Percentiles rank a stretch among this genome's conserved stretches.
phyloP scores from a whole-genome alignment of 352 stramenopile species.

The Phytophthora capsici region DNA sequence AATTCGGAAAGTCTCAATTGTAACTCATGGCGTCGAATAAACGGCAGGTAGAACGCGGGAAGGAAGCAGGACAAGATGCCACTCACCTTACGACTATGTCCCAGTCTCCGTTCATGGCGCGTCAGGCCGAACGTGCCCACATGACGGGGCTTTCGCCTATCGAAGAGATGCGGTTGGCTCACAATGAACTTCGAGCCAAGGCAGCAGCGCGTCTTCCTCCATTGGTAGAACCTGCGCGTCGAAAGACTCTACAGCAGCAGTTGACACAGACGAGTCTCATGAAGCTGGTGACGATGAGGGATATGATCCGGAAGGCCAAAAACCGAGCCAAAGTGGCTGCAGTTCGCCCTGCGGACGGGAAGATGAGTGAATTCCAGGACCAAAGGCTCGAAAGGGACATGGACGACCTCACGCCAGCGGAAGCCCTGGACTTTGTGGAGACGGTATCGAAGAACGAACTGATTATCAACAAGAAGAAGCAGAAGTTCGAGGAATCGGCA shows the following conservation, averaged over 20 bases:
- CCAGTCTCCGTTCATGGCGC: conserved; percentile 77
- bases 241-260: conserved; percentile 26
- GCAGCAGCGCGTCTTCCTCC: conserved; percentile 56
- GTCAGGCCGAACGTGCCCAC: conserved; percentile 72
- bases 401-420: conserved; percentile 80
- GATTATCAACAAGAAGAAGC: conserved; percentile 89
- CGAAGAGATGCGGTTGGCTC: conserved; percentile 83
- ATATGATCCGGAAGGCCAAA: conserved; percentile 67
- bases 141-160: conserved; percentile 83
- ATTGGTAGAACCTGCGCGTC: conserved; percentile 3
- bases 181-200: conserved; percentile 82
- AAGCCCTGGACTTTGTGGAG: conserved; percentile 83
- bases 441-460: conserved; percentile 77
- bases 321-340: conserved; percentile 56
- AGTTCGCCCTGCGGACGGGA: conserved; percentile 37
- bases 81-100: conserved; percentile 23
- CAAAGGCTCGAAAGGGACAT: conserved; percentile 62
- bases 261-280: conserved; percentile 55
- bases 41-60: conserved; percentile 9
- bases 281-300: conserved; percentile 62
- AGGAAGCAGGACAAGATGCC: conserved; percentile 12
- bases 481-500: conserved; percentile 83
- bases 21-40: conserved; percentile 14
- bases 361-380: conserved; percentile 37
- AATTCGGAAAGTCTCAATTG: too few relatives aligned